phyloP scores from a whole-genome alignment of 345 rosid genomes.

The Rubroshorea leprosula region DNA sequence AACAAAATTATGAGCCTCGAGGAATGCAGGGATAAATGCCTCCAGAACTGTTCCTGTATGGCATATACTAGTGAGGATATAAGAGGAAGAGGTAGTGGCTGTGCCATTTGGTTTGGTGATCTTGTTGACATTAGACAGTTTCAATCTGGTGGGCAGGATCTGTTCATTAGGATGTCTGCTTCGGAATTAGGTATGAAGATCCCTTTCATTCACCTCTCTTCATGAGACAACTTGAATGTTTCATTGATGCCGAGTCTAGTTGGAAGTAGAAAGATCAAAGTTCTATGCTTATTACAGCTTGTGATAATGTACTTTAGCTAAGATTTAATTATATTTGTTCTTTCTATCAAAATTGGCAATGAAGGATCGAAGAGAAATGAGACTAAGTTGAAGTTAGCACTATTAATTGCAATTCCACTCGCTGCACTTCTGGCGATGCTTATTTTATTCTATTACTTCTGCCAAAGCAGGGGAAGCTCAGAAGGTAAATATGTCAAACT shows the following conservation, averaged over 20 bases:
- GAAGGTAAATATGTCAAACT: conserved; percentile 4
- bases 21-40: conserved; percentile 16
- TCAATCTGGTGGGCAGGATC: conserved; percentile 28
- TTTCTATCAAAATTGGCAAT: not conserved
- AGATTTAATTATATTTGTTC: not conserved
- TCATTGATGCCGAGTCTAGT: too few relatives aligned
- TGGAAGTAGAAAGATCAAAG: not conserved
- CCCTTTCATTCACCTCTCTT: not conserved
- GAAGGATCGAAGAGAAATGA: not conserved
- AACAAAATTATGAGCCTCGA: conserved; percentile 5
- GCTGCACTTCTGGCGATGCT: not conserved
- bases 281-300: conserved; percentile 1
- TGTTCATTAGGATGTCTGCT: conserved; percentile 52
- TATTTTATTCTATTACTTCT: not conserved
- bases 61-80: conserved; percentile 9
- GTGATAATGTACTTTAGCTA: not conserved
- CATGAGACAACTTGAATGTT: not conserved
- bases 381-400: not conserved
- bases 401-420: not conserved
- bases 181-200: conserved; percentile 17
- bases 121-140: conserved; percentile 16
- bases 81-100: conserved; percentile 15
- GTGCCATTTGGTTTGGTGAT: conserved; percentile 16
- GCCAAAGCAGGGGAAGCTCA: not conserved
- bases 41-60: conserved; percentile 20